These are phyloP conservation scores for Ogataea ramenticola DNA, from an alignment of 805 yeast species.

Conservation along the genomic window DNA sequence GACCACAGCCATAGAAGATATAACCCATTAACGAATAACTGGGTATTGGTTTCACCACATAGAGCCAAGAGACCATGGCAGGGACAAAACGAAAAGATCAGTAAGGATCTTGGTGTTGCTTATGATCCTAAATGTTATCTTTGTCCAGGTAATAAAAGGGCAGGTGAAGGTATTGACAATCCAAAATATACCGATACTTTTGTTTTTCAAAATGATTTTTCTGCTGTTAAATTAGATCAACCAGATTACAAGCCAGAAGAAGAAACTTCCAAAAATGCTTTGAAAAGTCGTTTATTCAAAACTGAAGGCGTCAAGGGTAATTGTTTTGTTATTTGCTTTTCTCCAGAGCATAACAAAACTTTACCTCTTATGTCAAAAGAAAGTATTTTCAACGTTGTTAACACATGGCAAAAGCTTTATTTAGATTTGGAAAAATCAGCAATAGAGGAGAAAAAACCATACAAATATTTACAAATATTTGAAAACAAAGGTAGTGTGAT, in stretches of 20 bases:
- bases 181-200: slow-evolving; percentile 52
- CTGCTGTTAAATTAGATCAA: slow-evolving; percentile 59
- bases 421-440: slow-evolving; percentile 32
- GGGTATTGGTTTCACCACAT: slow-evolving; percentile 71
- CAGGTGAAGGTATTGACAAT: slow-evolving; percentile 46
- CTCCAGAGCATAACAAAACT: slow-evolving; percentile 62
- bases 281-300: slow-evolving; percentile 39
- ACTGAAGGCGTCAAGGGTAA: slow-evolving; percentile 58
- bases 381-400: slow-evolving; percentile 42
- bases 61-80: slow-evolving; percentile 78
- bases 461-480: slow-evolving; percentile 59
- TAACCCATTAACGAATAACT: slow-evolving; percentile 62
- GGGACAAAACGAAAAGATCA: slow-evolving; percentile 55
- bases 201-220: slow-evolving; percentile 60
- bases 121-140: slow-evolving; percentile 63
- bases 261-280: slow-evolving; percentile 10
- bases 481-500: slow-evolving; percentile 74
- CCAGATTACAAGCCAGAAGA: slow-evolving; percentile 29
- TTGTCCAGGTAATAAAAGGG: slow-evolving; percentile 66
- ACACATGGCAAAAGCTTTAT: slow-evolving; percentile 55
- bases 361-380: slow-evolving; percentile 49
- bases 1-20: slow-evolving; percentile 62
- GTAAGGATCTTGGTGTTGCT: slow-evolving; percentile 35
- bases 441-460: slow-evolving; percentile 30
- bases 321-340: slow-evolving; percentile 66